Conservation (phyloP, 345 rosid genomes). For the Corymbia maculata region DNA sequence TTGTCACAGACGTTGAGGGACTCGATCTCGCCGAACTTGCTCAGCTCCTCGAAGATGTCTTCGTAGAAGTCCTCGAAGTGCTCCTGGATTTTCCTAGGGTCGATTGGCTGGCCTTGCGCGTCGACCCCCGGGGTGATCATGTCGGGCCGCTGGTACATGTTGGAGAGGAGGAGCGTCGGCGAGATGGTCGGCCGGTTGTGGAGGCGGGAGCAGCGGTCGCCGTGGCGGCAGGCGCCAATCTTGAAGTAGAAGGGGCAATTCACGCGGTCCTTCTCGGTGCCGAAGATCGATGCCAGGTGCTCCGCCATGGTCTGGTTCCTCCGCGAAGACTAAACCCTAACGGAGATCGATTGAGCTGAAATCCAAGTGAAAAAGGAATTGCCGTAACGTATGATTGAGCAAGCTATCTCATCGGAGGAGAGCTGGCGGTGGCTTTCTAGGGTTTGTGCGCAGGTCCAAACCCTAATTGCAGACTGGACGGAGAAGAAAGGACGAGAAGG, state of each 20-base stretch:
- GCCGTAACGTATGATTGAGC: background rate
- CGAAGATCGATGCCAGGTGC: constrained; percentile 87
- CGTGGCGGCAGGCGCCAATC: constrained; percentile 90
- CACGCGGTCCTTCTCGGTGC: constrained; percentile 83
- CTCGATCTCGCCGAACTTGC: constrained; percentile 84
- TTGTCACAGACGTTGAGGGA: constrained; percentile 81
- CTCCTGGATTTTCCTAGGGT: constrained; percentile 63
- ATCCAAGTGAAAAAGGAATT: background rate
- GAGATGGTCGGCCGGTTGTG: constrained; percentile 78
- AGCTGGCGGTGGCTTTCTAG: background rate
- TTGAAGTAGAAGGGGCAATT: constrained; percentile 86
- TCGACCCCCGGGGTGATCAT: constrained; percentile 86
- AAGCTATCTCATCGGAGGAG: background rate
- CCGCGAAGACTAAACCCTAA: background rate
- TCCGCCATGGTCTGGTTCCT: constrained; percentile 57
- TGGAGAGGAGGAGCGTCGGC: constrained; percentile 69
- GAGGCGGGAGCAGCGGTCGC: constrained; percentile 87
- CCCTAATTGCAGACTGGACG: background rate
- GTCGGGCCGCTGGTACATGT: constrained; percentile 84
- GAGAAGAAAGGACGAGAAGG: background rate
- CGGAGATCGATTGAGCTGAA: background rate
- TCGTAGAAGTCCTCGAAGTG: constrained; percentile 82
- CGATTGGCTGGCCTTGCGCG: constrained; percentile 53
- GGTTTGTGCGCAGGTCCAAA: background rate
- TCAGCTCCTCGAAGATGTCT: constrained; percentile 85